phyloP scores from a whole-genome alignment of 495 filamentous ascomycete species.

The Lindgomyces ingoldianus region DNA sequence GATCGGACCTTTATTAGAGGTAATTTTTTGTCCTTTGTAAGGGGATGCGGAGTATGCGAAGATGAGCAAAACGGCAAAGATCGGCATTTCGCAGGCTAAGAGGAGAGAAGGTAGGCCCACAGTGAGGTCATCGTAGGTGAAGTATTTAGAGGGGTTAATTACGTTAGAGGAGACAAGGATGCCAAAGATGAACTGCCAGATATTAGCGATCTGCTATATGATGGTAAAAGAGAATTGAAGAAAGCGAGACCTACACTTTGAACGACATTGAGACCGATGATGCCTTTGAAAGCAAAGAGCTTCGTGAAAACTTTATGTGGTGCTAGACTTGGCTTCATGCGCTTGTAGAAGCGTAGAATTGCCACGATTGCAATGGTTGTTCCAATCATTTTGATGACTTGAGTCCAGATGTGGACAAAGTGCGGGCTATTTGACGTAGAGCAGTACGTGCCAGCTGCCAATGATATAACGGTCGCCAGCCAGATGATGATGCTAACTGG shows the following conservation, averaged over 20 bases:
- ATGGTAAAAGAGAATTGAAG: neutral
- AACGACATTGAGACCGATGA: slow-evolving; percentile 38
- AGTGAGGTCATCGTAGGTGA: slow-evolving; percentile 26
- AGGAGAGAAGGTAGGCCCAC: slow-evolving; percentile 24
- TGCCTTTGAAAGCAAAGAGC: slow-evolving; percentile 40
- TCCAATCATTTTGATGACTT: slow-evolving; percentile 26
- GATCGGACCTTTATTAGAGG: neutral
- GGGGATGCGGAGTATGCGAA: slow-evolving; percentile 16
- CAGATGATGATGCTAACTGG: slow-evolving; percentile 34
- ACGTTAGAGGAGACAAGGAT: slow-evolving; percentile 23
- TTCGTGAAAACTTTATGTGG: slow-evolving; percentile 30
- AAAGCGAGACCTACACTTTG: slow-evolving; percentile 33
- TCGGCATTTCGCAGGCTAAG: slow-evolving; percentile 31
- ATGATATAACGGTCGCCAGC: slow-evolving; percentile 14
- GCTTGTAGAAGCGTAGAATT: slow-evolving; percentile 36
- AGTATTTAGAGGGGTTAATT: slow-evolving; percentile 26
- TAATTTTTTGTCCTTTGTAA: slow-evolving; percentile 7
- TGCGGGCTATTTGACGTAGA: slow-evolving; percentile 26
- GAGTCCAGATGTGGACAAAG: slow-evolving; percentile 33
- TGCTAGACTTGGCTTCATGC: slow-evolving; percentile 19
- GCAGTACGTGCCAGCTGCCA: slow-evolving; percentile 28
- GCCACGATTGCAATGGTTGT: slow-evolving; percentile 33
- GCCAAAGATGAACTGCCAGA: slow-evolving; percentile 34
- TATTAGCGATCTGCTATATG: neutral
- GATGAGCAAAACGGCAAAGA: slow-evolving; percentile 25